Conservation (phyloP, 2,329 filamentous ascomycete species). For the Sclerotinia borealis region DNA sequence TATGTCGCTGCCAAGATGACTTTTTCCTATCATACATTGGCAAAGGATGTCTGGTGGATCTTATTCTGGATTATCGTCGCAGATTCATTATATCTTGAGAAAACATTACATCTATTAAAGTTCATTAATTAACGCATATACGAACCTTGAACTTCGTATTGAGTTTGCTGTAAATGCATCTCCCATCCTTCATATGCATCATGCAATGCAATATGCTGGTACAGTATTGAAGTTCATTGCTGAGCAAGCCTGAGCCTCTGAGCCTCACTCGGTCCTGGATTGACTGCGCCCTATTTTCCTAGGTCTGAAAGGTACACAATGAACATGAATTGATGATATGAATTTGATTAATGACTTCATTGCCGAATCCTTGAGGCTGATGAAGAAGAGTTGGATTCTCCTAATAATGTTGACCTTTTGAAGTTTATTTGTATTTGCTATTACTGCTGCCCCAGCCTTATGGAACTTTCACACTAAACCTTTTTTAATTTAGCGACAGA, state of each 20-base stretch:
- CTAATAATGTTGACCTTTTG: background rate
- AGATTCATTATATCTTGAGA: background rate
- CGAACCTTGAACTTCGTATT: background rate
- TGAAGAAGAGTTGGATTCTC: background rate
- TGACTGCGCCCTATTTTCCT: background rate
- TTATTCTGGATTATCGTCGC: background rate
- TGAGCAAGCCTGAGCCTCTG: no score
- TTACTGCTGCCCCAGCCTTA: background rate
- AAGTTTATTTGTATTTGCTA: background rate
- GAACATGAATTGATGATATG: background rate
- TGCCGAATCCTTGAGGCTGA: background rate
- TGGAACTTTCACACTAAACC: background rate
- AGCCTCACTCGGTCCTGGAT: background rate
- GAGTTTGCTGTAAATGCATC: background rate
- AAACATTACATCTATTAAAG: background rate
- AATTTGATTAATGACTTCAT: constrained; percentile 3
- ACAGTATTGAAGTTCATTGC: no score
- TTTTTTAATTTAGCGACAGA: no score
- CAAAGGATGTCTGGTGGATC: background rate
- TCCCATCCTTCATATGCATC: background rate
- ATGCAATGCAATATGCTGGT: background rate
- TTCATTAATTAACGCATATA: background rate
- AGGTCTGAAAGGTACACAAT: background rate
- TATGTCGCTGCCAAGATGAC: background rate
- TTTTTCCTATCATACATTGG: background rate